phyloP scores from a whole-genome alignment of 257 asterid genomes.

The Solanum chmielewskii region DNA sequence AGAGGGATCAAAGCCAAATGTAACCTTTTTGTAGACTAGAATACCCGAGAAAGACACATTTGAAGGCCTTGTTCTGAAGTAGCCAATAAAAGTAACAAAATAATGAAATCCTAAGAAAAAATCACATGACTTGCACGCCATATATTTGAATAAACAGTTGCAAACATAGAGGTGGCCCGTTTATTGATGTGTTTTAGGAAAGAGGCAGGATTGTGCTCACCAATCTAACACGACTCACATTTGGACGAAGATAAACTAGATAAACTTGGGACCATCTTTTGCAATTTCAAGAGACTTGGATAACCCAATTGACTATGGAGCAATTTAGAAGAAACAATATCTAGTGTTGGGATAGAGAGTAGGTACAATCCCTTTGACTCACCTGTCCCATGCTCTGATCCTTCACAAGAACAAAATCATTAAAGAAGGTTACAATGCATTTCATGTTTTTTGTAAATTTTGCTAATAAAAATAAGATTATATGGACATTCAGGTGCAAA shows the following conservation, averaged over 20 bases:
- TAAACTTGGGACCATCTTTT: not conserved
- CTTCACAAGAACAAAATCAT: not conserved
- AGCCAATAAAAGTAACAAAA: not conserved
- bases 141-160: too few relatives aligned
- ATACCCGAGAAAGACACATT: not conserved
- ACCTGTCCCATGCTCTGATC: not conserved
- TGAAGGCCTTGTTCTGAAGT: not conserved
- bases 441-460: too few relatives aligned
- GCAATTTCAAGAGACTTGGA: not conserved
- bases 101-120: not conserved
- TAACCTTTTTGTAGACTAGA: not conserved
- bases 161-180: not conserved
- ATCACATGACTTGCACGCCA: not conserved
- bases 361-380: not conserved
- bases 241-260: not conserved
- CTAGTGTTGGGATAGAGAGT: not conserved
- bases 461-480: not conserved
- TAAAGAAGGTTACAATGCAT: not conserved
- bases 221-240: not conserved
- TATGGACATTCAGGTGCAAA: too few relatives aligned
- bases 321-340: not conserved
- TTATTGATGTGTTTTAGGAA: not conserved
- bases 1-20: not conserved
- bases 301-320: not conserved
- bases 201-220: not conserved